A percentile compares a stretch with the other conserved stretches of the same genome.
These are phyloP conservation scores for Glycine soja DNA, from an alignment of 306 rosid species.

Conservation along the genomic window DNA sequence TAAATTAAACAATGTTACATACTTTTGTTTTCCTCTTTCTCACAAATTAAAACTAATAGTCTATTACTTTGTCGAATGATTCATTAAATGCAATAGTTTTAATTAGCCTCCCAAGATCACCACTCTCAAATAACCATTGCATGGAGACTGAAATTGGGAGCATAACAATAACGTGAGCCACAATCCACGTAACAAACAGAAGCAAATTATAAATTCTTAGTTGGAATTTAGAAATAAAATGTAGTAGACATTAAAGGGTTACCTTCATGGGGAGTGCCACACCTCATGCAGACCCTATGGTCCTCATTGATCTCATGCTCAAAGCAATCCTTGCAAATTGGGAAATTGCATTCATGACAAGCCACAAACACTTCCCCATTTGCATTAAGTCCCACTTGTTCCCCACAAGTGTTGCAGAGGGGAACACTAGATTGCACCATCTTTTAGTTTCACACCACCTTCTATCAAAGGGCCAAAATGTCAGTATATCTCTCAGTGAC, in stretches of 20 bases:
- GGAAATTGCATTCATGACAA: conserved; percentile 75
- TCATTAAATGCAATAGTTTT: conserved; percentile 4
- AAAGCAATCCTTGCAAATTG: conserved; percentile 81
- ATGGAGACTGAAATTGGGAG: conserved; percentile 7
- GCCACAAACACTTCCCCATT: conserved; percentile 80
- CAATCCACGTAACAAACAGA: conserved; percentile 17
- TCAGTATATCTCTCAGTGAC: conserved; percentile 17
- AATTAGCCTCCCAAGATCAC: neutral
- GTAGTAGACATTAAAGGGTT: conserved; percentile 28
- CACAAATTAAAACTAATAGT: conserved; percentile 11
- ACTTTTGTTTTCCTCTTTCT: conserved; percentile 11
- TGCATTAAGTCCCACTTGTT: conserved; percentile 63
- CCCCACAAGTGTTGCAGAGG: conserved; percentile 85
- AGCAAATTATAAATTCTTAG: neutral
- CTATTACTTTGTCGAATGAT: conserved; percentile 14
- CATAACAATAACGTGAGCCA: neutral
- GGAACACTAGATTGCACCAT: conserved; percentile 78
- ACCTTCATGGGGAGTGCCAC: conserved; percentile 79
- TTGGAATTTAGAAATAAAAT: neutral
- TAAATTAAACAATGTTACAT: neutral
- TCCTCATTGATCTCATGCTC: conserved; percentile 74
- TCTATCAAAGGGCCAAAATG: conserved; percentile 33
- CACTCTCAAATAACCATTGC: conserved; percentile 3
- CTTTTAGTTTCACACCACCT: conserved; percentile 38
- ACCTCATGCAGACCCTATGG: conserved; percentile 66